Percentiles rank a stretch among this genome's conserved stretches.
These are phyloP conservation scores for Yarrowia deformans DNA, from an alignment of 805 yeast species.

Conservation along the genomic window DNA sequence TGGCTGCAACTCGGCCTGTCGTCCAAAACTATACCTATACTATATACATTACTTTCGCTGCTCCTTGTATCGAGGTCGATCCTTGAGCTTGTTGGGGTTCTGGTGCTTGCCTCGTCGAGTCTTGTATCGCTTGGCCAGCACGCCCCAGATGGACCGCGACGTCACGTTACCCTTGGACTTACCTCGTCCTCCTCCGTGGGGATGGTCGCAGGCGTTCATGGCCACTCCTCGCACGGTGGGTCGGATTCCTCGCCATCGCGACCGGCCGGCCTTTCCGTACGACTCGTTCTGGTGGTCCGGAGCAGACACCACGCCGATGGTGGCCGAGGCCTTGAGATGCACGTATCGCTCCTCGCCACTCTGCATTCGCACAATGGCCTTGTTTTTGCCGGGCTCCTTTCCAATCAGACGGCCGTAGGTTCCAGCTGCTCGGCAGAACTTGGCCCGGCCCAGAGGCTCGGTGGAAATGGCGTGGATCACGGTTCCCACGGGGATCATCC, in stretches of 20 bases:
- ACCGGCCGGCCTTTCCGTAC: constrained; percentile 96
- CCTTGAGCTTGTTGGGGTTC: constrained; percentile 85
- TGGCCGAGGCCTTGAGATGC: constrained; percentile 85
- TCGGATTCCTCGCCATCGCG: constrained; percentile 89
- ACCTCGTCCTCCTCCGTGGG: constrained; percentile 99
- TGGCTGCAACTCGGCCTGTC: too few relatives aligned
- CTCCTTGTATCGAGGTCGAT: constrained; percentile 82
- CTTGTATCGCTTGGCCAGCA: constrained; percentile 85
- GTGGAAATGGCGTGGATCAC: constrained; percentile 88
- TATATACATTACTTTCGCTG: constrained; percentile 42
- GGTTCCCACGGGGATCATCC: constrained; percentile 94
- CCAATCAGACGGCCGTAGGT: constrained; percentile 87
- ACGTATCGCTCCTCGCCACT: constrained; percentile 95
- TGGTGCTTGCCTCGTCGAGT: constrained; percentile 89
- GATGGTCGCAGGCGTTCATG: constrained; percentile 97
- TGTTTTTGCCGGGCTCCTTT: constrained; percentile 71
- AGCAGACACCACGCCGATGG: constrained; percentile 91
- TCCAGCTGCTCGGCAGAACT: constrained; percentile 93
- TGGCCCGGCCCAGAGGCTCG: constrained; percentile 77
- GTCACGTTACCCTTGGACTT: constrained; percentile 95
- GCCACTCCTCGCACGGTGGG: constrained; percentile 98
- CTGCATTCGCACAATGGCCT: constrained; percentile 81
- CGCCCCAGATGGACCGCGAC: constrained; percentile 97
- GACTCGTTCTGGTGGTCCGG: constrained; percentile 87
- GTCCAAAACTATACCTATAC: background rate